phyloP scores from a whole-genome alignment of 306 rosid genomes.

The Cicer bijugum region DNA sequence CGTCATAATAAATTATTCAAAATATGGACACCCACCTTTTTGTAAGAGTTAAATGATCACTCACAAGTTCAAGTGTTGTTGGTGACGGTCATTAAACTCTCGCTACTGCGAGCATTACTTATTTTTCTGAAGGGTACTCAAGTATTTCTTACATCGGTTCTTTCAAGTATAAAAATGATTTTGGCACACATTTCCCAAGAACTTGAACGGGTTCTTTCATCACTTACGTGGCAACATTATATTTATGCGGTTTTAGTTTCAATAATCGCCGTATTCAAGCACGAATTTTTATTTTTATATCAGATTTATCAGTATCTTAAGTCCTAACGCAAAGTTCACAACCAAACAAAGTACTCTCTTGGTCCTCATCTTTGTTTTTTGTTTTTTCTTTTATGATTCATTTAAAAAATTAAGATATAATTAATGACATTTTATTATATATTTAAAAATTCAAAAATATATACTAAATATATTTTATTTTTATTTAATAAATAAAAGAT shows the following conservation, averaged over 20 bases:
- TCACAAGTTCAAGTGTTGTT: no score
- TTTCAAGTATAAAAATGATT: background rate
- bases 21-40: no score
- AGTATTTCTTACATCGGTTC: no score
- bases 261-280: background rate
- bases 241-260: background rate
- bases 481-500: no score
- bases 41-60: no score
- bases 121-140: background rate
- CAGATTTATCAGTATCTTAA: background rate
- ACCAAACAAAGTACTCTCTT: background rate
- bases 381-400: no score
- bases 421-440: no score
- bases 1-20: no score
- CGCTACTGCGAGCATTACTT: background rate
- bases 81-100: background rate
- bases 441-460: no score
- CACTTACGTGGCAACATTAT: background rate
- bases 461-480: no score
- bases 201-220: background rate
- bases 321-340: background rate
- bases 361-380: background rate
- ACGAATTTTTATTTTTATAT: no score
- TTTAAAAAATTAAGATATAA: no score
- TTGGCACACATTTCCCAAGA: background rate